A percentile compares a stretch with the other conserved stretches of the same genome.
phyloP scores from a whole-genome alignment of 2,329 filamentous ascomycete species.

The Apiospora malaysiana region DNA sequence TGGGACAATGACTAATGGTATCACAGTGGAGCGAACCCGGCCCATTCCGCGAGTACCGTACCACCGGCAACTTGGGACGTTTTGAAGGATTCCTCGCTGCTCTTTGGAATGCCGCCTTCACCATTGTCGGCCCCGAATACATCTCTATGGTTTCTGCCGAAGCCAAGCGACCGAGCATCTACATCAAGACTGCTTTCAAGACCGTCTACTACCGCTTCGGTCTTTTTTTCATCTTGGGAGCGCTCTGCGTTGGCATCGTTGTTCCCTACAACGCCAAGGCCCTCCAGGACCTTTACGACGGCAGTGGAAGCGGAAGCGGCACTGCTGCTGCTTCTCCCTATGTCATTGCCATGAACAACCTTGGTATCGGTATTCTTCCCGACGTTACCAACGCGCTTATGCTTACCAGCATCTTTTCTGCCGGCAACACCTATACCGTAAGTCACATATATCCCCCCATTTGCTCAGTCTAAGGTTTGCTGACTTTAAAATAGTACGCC shows the following conservation, averaged over 20 bases:
- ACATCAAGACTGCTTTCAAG: slow-evolving; percentile 66
- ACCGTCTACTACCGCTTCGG: slow-evolving; percentile 68
- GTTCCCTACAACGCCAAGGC: slow-evolving; percentile 67
- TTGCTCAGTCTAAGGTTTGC: slow-evolving; percentile 6
- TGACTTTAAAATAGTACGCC: slow-evolving; percentile 45
- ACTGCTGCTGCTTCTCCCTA: slow-evolving; percentile 57
- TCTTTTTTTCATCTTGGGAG: slow-evolving; percentile 68
- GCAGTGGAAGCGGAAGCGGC: slow-evolving; percentile 21
- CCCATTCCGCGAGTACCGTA: slow-evolving; percentile 57
- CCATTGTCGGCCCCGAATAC: slow-evolving; percentile 65
- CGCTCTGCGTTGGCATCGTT: slow-evolving; percentile 65
- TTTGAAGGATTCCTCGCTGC: slow-evolving; percentile 68
- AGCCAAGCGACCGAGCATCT: slow-evolving; percentile 58
- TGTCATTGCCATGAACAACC: slow-evolving; percentile 58
- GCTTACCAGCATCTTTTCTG: slow-evolving; percentile 60
- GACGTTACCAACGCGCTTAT: slow-evolving; percentile 65
- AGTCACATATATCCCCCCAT: background rate
- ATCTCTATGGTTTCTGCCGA: slow-evolving; percentile 54
- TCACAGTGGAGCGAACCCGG: slow-evolving; percentile 54
- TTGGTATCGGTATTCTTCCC: slow-evolving; percentile 56
- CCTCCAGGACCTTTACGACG: slow-evolving; percentile 45
- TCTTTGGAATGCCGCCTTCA: slow-evolving; percentile 57
- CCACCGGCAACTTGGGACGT: slow-evolving; percentile 56
- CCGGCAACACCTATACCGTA: slow-evolving; percentile 61
- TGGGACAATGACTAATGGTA: background rate